These are phyloP conservation scores for Hypoxylon sp. DNA, from an alignment of 2,329 filamentous ascomycete species.

Conservation along the genomic window DNA sequence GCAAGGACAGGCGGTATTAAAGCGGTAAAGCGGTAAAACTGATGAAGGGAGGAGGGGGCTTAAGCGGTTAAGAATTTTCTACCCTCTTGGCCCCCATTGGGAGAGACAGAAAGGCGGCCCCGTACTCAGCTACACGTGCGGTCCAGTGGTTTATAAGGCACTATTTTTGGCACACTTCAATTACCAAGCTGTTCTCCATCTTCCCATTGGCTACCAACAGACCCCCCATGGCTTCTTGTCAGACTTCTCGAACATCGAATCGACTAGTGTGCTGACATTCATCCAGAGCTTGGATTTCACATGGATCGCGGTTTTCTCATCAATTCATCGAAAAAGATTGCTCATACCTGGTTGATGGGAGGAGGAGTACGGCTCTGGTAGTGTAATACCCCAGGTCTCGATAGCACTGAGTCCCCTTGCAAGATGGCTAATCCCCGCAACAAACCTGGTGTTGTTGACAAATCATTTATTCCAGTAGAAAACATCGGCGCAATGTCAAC, in stretches of 20 bases:
- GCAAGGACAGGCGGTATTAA: constrained; percentile 1
- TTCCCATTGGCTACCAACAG: constrained; percentile 33
- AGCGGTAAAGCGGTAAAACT: constrained; percentile 25
- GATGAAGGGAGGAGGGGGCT: no score
- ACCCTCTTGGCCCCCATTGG: constrained; percentile 19
- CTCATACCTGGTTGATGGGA: no score
- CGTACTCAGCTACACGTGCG: constrained; percentile 19
- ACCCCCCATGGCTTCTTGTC: constrained; percentile 41
- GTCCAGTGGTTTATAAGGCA: constrained; percentile 41
- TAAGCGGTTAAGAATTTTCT: constrained; percentile 5
- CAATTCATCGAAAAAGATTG: no score
- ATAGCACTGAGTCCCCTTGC: constrained; percentile 2
- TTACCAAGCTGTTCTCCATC: constrained; percentile 38
- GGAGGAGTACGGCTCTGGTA: no score
- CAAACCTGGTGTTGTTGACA: constrained; percentile 4
- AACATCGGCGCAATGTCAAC: no score
- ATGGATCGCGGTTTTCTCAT: no score
- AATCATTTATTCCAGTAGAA: constrained; percentile 17
- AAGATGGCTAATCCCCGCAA: constrained; percentile 15
- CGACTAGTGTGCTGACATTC: no score
- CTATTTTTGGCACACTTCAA: constrained; percentile 41
- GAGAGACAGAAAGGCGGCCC: neutral
- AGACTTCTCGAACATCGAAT: constrained; percentile 28
- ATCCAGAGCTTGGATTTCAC: no score
- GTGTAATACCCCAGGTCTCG: constrained; percentile 14